A percentile compares a stretch with the other conserved stretches of the same genome.
Evolutionary conservation across 768 basidiomycete genomes (phyloP).

Genomic region (Gymnopilus junonius): DNA sequence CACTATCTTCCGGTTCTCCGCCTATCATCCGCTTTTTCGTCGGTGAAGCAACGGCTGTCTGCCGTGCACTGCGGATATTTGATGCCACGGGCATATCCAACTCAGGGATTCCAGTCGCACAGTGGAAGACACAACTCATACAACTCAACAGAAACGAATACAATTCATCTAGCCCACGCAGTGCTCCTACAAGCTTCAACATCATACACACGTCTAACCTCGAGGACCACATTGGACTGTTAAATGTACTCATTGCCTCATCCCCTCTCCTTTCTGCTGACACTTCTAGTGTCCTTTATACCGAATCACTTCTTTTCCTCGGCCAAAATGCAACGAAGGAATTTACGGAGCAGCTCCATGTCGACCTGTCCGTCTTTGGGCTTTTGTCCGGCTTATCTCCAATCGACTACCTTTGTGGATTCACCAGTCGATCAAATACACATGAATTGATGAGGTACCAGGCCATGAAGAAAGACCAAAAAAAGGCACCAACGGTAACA

Average conservation of each 20-base stretch:
- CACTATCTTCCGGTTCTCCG: constrained; percentile 11
- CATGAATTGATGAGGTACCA: constrained; percentile 34
- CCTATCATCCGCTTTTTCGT: constrained; percentile 30
- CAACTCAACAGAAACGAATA: constrained; percentile 33
- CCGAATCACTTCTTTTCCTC: constrained; percentile 32
- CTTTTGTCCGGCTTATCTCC: constrained; percentile 41
- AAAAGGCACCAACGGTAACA: background rate
- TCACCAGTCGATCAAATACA: constrained; percentile 37
- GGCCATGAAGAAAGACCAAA: background rate
- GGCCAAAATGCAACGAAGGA: constrained; percentile 33
- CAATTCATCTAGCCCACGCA: background rate
- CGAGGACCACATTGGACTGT: constrained; percentile 39
- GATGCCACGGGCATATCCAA: background rate
- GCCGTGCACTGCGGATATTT: constrained; percentile 24
- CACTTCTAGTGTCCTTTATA: constrained; percentile 33
- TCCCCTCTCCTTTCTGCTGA: constrained; percentile 31
- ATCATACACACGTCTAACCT: constrained; percentile 48
- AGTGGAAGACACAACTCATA: constrained; percentile 30
- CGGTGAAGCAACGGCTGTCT: constrained; percentile 28
- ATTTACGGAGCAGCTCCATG: constrained; percentile 33
- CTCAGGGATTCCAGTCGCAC: constrained; percentile 24
- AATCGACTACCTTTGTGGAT: constrained; percentile 36
- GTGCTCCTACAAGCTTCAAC: constrained; percentile 37
- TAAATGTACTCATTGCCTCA: constrained; percentile 39
- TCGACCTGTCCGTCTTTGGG: constrained; percentile 36